These are phyloP conservation scores for Solanum hybrid DNA, from an alignment of 305 asterid species.

Conservation along the genomic window DNA sequence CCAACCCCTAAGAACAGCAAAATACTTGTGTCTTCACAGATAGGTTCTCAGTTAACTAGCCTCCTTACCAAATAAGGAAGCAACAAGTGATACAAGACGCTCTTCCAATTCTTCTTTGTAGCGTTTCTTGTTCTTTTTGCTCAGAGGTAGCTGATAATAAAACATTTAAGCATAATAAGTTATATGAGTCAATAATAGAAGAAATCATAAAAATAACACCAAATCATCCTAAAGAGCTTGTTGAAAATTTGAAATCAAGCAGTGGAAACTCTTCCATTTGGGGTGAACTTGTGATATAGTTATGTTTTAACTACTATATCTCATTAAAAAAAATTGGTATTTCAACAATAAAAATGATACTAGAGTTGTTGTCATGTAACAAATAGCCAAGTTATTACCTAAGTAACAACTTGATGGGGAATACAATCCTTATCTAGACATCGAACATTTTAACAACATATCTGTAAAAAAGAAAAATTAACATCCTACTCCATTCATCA, in stretches of 20 bases:
- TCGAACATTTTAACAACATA: neutral
- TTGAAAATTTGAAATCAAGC: neutral
- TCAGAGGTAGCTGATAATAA: slow-evolving; percentile 62
- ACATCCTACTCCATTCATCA: neutral
- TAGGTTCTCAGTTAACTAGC: slow-evolving; percentile 15
- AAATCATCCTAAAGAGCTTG: neutral
- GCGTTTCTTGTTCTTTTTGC: slow-evolving; percentile 83
- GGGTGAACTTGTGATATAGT: neutral
- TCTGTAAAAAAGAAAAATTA: neutral
- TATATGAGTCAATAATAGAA: neutral
- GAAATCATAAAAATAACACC: neutral
- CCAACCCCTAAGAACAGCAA: neutral
- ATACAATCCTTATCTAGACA: neutral
- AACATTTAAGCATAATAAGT: neutral
- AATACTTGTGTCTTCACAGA: neutral
- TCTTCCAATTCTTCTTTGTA: slow-evolving; percentile 83
- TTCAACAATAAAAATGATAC: neutral
- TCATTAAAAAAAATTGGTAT: neutral
- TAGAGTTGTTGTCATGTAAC: neutral
- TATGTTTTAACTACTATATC: neutral
- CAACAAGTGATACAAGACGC: slow-evolving; percentile 80
- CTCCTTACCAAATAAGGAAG: slow-evolving; percentile 88
- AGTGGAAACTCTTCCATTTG: neutral
- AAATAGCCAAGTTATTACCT: neutral
- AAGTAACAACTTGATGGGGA: neutral